Conservation (phyloP, 2,329 filamentous ascomycete genomes). For the Colletotrichum filicis region DNA sequence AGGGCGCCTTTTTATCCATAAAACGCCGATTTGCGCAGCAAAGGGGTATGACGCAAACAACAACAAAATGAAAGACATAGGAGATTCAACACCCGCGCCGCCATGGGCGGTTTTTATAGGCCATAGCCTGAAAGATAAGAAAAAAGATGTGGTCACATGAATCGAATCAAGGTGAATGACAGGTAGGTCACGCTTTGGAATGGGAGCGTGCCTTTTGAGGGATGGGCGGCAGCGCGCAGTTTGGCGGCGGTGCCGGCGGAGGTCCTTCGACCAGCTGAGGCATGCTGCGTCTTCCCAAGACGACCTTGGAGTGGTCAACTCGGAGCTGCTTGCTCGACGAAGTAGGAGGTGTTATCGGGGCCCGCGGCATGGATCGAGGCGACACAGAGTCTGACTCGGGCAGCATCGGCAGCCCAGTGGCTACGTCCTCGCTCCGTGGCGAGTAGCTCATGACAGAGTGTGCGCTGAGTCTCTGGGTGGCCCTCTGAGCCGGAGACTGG, state of each 20-base stretch:
- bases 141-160: background rate
- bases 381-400: background rate
- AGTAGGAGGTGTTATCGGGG: slow-evolving; percentile 7
- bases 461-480: slow-evolving; percentile 37
- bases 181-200: background rate
- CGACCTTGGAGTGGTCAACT: slow-evolving; percentile 31
- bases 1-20: slow-evolving; percentile 19
- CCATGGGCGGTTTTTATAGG: slow-evolving; percentile 1
- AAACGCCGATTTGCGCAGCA: slow-evolving; percentile 33
- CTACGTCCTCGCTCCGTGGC: background rate
- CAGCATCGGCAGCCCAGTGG: background rate
- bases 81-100: slow-evolving; percentile 17
- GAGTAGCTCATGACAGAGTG: slow-evolving; percentile 19
- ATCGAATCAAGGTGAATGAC: background rate
- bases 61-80: slow-evolving; percentile 6
- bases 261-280: slow-evolving; percentile 61
- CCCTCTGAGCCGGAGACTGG: slow-evolving; percentile 35
- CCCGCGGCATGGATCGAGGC: background rate
- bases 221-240: slow-evolving; percentile 64
- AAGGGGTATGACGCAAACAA: slow-evolving; percentile 35
- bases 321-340: slow-evolving; percentile 1
- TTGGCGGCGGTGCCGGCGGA: slow-evolving; percentile 65
- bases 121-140: background rate
- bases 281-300: slow-evolving; percentile 58
- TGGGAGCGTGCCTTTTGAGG: slow-evolving; percentile 42